Evolutionary conservation across 1,284 basidiomycete species (phyloP).

Genomic region (Phaffia rhodozyma): DNA sequence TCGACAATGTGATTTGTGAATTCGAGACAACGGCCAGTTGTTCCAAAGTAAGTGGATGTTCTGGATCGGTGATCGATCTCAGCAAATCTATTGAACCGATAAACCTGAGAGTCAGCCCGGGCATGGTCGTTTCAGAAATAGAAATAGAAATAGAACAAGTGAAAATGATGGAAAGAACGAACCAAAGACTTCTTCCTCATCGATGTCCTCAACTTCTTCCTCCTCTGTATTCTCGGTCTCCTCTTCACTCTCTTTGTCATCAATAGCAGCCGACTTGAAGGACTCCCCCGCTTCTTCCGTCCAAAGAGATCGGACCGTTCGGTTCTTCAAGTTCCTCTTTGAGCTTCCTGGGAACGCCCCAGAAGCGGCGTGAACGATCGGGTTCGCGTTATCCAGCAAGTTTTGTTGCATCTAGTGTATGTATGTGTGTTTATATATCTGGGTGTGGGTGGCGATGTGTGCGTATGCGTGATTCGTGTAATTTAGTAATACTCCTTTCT

Average conservation of each 20-base stretch:
- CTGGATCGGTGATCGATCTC: slow-evolving; percentile 86
- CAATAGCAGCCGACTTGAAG: background rate
- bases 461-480: too few relatives aligned
- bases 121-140: slow-evolving; percentile 29
- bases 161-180: slow-evolving; percentile 20
- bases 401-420: too few relatives aligned
- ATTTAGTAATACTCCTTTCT: too few relatives aligned
- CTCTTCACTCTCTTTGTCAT: slow-evolving; percentile 21
- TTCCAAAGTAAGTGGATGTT: slow-evolving; percentile 90
- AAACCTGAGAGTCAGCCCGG: slow-evolving; percentile 14
- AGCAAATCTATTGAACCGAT: slow-evolving; percentile 57
- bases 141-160: background rate
- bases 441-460: too few relatives aligned
- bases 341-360: background rate
- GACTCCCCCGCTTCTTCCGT: slow-evolving; percentile 9
- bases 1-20: slow-evolving; percentile 64
- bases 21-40: slow-evolving; percentile 90
- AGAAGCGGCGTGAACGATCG: slow-evolving; percentile 30
- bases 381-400: slow-evolving; percentile 33
- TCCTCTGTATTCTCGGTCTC: slow-evolving; percentile 21
- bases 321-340: slow-evolving; percentile 12
- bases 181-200: slow-evolving; percentile 47
- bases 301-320: slow-evolving; percentile 17
- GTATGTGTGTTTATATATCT: too few relatives aligned
- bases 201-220: slow-evolving; percentile 42